Evolutionary conservation across 768 basidiomycete genomes (phyloP), one percentile per base, ranked within the genome.

Genomic region (Cyclocybe cylindracea): DNA sequence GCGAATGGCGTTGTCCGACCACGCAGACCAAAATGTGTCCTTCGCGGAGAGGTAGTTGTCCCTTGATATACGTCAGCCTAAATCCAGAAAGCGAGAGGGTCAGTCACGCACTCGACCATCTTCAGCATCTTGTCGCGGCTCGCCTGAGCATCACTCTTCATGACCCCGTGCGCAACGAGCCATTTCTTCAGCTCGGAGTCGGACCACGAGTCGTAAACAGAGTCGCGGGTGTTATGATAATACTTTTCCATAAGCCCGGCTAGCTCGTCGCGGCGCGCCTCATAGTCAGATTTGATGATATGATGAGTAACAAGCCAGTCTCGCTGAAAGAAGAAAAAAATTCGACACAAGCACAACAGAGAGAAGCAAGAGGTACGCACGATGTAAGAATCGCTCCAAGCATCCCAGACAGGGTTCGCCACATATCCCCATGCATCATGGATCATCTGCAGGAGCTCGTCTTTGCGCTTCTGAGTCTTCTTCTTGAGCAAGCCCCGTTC

Each of bases 311-410:
- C 72, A 41, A 97, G 87, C 94, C 95, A 98, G 51, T 87, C 74
- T 50, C 86, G 85, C 89, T 91, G 53, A 13, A 46, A 33, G 11
- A 5, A 2, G 18, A 36, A 44, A 9, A 18, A 45, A 34, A 9
- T 34, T 18, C 4, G 45, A 19, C 10, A 31, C 29, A 13, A 11
- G 14, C 10, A 50, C 18, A 16, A 53, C 40, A 24, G 42, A 34
- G 33, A 47, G 19, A 34, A 40, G 9, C 4, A 7, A 7, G 8
- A 45, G 13, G 18, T n/a, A 66, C 85, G 44, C 54, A 89, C 89
- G 45, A 94, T 83, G 65, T 91, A 89, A 3, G 84, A 86, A 64
- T 91, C 87, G 48, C 85, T 86, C 95, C 96, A 98, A 3, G 85
- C 81, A 16, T 90, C 75, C 84, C 90, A 98, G 35, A 88, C 67